Evolutionary conservation across 805 yeast genomes (phyloP), one percentile per base, ranked within the genome.

Genomic region (Yueomyces sinensis): DNA sequence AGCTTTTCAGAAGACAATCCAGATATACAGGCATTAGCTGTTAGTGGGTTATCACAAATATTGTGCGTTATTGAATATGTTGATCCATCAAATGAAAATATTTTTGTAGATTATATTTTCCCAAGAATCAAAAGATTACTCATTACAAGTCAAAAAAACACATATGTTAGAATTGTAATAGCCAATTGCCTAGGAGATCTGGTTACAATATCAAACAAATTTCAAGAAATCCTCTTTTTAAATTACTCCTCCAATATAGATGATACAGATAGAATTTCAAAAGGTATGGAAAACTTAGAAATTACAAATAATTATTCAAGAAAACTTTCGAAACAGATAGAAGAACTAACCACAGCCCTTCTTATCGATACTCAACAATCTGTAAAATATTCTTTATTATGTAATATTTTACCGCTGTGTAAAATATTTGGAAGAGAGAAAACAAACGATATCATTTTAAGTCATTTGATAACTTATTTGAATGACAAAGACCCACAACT

Each of bases 381-480:
- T 33, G 94, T 87, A 0, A 74, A 80, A 38, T 68, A 82, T 27
- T 68, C 91, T 0, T 56, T 91, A 7, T 61, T 91, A 32, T 59
- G 67, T 30, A 74, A 82, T 40, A 77, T 87, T n/a, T 61, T 80
- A 6, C 82, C 86, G 0, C 54, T 91, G 3, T 83, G 95, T 45
- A 65, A 76, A 9, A 81, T 80, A 38, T 76, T 91, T 50, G 95
- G 95, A 0, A 74, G 78, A 36, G 94, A 83, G 36, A 82, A 76
- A 44, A 80, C 95, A 0, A 87, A 82, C 49, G 97, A 91, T 51
- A 64, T 91, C 29, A 75, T 91, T 17, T 58, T 91, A 32, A 86
- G 95, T 31, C 97, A 91, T 60, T 61, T 87, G 37, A 87, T 91
- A 30, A 87, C 97, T 0, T 91, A 86, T 49, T 59, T 91, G 41